phyloP scores from a whole-genome alignment of 2,329 filamentous ascomycete species.

The Colletotrichum musae region DNA sequence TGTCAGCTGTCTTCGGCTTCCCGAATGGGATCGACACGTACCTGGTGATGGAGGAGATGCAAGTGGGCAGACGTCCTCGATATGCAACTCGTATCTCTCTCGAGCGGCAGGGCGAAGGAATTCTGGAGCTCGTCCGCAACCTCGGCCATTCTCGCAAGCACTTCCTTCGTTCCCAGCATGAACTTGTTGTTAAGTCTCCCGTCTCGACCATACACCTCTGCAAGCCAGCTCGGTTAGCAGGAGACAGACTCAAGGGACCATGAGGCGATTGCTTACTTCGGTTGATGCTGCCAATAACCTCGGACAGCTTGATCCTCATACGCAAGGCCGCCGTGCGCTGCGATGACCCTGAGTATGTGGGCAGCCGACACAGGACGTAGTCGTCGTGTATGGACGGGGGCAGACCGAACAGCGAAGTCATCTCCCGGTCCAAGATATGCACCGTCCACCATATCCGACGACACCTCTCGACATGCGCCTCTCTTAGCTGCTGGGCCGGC shows the following conservation, averaged over 20 bases:
- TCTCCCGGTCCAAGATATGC: constrained; percentile 66
- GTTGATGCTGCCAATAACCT: constrained; percentile 49
- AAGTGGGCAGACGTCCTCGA: constrained; percentile 50
- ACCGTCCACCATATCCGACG: constrained; percentile 69
- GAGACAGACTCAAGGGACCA: too few species aligned
- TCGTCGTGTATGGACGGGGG: constrained; percentile 65
- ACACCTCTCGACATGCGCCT: constrained; percentile 59
- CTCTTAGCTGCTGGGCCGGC: constrained; percentile 57
- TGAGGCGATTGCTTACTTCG: constrained; percentile 43
- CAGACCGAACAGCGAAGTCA: constrained; percentile 67
- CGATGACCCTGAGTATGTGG: constrained; percentile 46
- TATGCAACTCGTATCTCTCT: constrained; percentile 50
- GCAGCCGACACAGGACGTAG: constrained; percentile 61
- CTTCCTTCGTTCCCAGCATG: constrained; percentile 49
- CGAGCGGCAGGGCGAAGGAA: constrained; percentile 48
- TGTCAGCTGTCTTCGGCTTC: not conserved
- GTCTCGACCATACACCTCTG: constrained; percentile 50
- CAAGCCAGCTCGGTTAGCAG: not conserved
- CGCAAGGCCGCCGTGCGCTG: constrained; percentile 48
- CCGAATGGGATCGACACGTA: constrained; percentile 4
- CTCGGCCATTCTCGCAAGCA: constrained; percentile 47
- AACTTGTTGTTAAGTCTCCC: constrained; percentile 50
- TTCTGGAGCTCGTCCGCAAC: constrained; percentile 50
- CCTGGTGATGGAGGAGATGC: constrained; percentile 52
- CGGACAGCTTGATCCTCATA: constrained; percentile 51